Percentiles rank a stretch among this genome's conserved stretches.
Evolutionary conservation across 768 basidiomycete species (phyloP).

Genomic region (Podaxis pistillaris): DNA sequence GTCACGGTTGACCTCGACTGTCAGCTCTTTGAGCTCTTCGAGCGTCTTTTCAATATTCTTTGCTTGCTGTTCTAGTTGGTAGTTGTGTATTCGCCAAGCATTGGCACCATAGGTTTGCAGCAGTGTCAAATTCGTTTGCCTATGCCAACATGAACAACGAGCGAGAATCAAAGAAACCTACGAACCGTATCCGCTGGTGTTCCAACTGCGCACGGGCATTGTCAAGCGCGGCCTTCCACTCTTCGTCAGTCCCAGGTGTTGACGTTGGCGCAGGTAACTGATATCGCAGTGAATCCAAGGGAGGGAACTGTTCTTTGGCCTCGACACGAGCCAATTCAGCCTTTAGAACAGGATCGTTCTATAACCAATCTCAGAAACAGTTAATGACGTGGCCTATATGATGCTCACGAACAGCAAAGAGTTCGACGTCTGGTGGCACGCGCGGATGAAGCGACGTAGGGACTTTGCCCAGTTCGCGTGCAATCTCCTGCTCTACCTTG

Average conservation of each 20-base stretch:
- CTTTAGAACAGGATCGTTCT: conserved; percentile 70
- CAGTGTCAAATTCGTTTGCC: conserved; percentile 80
- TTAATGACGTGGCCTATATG: conserved; percentile 6
- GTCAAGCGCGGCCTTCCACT: conserved; percentile 71
- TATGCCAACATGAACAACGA: conserved; percentile 25
- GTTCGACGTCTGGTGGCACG: conserved; percentile 60
- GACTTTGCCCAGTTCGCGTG: conserved; percentile 59
- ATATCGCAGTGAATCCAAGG: conserved; percentile 72
- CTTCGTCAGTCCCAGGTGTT: conserved; percentile 64
- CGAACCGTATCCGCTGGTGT: conserved; percentile 79
- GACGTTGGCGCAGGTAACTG: conserved; percentile 68
- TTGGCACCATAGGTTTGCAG: conserved; percentile 87
- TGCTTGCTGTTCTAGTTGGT: conserved; percentile 75
- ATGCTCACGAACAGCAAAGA: conserved; percentile 68
- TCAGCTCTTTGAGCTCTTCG: conserved; percentile 77
- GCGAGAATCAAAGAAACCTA: not conserved
- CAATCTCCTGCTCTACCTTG: conserved; percentile 76
- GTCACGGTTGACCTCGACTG: conserved; percentile 83
- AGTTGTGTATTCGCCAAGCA: conserved; percentile 91
- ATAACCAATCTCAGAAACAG: conserved; percentile 4
- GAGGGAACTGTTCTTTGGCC: conserved; percentile 58
- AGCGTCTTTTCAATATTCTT: conserved; percentile 68
- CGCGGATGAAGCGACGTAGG: conserved; percentile 64
- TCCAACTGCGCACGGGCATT: conserved; percentile 84
- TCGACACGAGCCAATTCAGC: conserved; percentile 78